Evolutionary conservation across 2,329 filamentous ascomycete genomes (phyloP), one percentile per base, ranked within the genome.

Genomic region (Nemania sp.): DNA sequence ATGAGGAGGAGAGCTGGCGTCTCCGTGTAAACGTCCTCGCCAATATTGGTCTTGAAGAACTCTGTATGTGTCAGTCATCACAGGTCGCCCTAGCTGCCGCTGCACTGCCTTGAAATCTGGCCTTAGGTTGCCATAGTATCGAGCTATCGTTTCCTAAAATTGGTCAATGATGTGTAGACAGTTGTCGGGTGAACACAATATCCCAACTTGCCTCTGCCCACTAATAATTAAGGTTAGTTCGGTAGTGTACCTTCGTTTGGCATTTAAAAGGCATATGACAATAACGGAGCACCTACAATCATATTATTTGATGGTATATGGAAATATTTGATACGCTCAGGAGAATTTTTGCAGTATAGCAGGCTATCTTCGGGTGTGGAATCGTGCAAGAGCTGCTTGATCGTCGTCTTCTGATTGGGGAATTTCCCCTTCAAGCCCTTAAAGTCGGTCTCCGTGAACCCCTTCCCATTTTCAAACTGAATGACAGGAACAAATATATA

Each of bases 251-350:
- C n/a, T n/a, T n/a, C n/a, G n/a, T n/a, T n/a, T n/a, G n/a, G n/a
- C n/a, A n/a, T n/a, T n/a, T n/a, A n/a, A n/a, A n/a, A n/a, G n/a
- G n/a, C n/a, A n/a, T 20, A 32, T 12, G n/a, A 57, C 55, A 34
- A 1, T 15, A 29, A 35, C 17, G 13, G 1, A 17, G 15, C 20
- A 65, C 70, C 63, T 40, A 72, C 70, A 9, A 43, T 55, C 72
- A 75, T 75, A 46, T 75, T 74, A n/a, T 74, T 74, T 0, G 71
- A 65, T 1, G 73, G 72, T 1, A 75, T 66, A 34, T 75, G 73
- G 18, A 73, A 68, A n/a, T 74, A 75, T 25, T 46, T 62, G 3
- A 68, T 37, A 0, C 39, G 25, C 5, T 47, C 37, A 9, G 45
- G 35, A 9, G 32, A 17, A 1, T 18, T 6, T 3, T 60, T 25